Base-by-base conservation (phyloP, 768 basidiomycete species). In the Guyanaporus albipodus region DNA sequence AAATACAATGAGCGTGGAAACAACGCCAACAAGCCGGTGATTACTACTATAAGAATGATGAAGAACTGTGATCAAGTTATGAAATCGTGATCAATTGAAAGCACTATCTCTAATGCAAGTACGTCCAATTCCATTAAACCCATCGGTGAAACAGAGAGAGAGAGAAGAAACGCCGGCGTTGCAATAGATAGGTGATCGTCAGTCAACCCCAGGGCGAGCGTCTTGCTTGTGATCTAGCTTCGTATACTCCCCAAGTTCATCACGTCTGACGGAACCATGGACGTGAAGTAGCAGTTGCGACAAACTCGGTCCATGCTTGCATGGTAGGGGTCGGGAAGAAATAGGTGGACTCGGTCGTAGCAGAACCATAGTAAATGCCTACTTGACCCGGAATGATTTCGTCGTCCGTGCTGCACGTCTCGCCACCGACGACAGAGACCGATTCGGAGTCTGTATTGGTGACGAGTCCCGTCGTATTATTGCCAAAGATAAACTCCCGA, bases 401-500 rank as follows among this genome's bases (percentile, higher is more conserved):
- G 24, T 60, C 68, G 6, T 69, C 70, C 2, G 83, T 62, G 1
- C 71, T 62, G 3, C 73, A 34, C 57, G 73, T 64, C 54, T 79
- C 78, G 8, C 84, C 85, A 10, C 76, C 78, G 19, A 75, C 49
- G 32, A 77, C 75, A 4, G 59, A 38, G 29, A 54, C 55, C 10
- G 50, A 23, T 29, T 61, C 67, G 0, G 51, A 51, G 44, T 24
- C 18, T 6, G 56, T 49, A 8, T 59, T 58, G 18, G 60, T 66
- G 29, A 87, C 78, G 6, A 78, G 71, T 0, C 85, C 86, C 2
- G 79, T 80, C 26, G 66, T 46, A 61, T 85, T 83, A 46, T 63
- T 66, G 4, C 86, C 85, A 32, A 88, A 67, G 40, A 88, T 68
- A 52, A 87, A 88, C 49, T 88, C 82, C 17, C 79, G 77, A 12